Evolutionary conservation across 306 rosid species (phyloP).

Genomic region (Spatholobus suberectus): DNA sequence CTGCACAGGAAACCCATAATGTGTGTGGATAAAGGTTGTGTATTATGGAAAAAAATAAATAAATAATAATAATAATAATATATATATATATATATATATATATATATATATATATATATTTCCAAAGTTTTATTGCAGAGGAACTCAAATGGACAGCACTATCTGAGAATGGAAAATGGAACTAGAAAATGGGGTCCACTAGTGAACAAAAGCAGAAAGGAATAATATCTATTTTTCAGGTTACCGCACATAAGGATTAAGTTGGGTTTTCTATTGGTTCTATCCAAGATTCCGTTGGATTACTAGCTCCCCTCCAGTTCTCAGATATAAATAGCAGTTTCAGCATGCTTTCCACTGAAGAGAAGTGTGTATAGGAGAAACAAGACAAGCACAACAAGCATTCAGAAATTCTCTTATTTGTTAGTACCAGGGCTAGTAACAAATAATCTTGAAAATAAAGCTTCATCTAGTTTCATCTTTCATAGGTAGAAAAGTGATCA

Average conservation of each 20-base stretch:
- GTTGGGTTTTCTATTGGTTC: conserved; percentile 56
- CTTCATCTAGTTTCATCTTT: conserved; percentile 35
- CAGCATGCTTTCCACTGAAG: conserved; percentile 51
- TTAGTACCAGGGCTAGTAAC: conserved; percentile 3
- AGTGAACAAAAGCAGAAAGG: conserved; percentile 57
- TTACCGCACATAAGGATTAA: conserved; percentile 56
- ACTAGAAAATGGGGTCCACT: conserved; percentile 53
- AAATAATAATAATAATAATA: too few relatives aligned
- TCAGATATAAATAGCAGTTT: conserved; percentile 58
- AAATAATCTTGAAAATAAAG: conserved; percentile 41
- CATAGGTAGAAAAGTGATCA: conserved; percentile 41
- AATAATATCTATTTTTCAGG: conserved; percentile 67
- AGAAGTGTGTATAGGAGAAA: conserved; percentile 42
- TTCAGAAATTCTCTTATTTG: conserved; percentile 38
- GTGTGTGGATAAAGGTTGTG: conserved; percentile 34
- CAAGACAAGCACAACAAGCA: conserved; percentile 41
- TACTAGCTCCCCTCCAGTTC: conserved; percentile 35
- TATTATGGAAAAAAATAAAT: conserved; percentile 1
- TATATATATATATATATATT: too few relatives aligned
- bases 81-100: too few relatives aligned
- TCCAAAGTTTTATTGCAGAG: conserved; percentile 24
- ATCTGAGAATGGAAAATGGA: conserved; percentile 54
- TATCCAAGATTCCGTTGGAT: conserved; percentile 58
- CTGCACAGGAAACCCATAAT: conserved; percentile 35
- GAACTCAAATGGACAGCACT: conserved; percentile 48